Evolutionary conservation across 169 alveolate species (phyloP), one percentile per base, ranked within the genome.

Genomic region (Theileria sp.): DNA sequence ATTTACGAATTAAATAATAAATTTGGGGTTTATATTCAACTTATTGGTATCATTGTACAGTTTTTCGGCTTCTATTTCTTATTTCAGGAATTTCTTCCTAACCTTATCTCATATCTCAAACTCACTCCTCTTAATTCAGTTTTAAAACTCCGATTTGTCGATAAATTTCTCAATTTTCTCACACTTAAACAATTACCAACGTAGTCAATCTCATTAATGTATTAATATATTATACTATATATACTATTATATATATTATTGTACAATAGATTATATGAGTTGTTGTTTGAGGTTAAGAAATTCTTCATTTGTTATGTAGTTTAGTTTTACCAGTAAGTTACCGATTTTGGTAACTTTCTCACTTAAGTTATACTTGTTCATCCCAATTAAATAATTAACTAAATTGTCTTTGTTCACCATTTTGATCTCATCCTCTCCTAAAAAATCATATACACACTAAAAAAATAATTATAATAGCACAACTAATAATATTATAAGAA

Each of bases 41-140:
- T 81, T 25, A 19, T 87, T 36, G 94, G 94, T 13, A 38, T 82
- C 36, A 44, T 87, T 13, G 68, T 89, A 70, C 91, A 89, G 58
- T 32, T 79, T 17, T 73, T 38, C 25, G 94, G 94, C 8, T 65
- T 81, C 50, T 89, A 89, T 80, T 44, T 62, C 49, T 87, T 89
- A 36, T 89, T 89, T 50, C 88, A 82, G 23, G 88, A 92, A 25
- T 89, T 89, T 75, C 28, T 89, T 30, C 94, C 94, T 9, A 89
- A 89, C 54, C 65, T 89, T 17, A 58, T 89, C 23, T 68, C 81
- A 26, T 86, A 84, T 44, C 73, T 89, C 21, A 77, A 86, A 30
- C 86, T 87, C 67, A 87, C 94, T 21, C 94, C 94, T 15, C 66
- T 77, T 54, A 66, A 38, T 65, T 17, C 60, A 25, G 79, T 84